Conservation (phyloP, 148 eudicot genomes). For the Gaultheria prostrata region DNA sequence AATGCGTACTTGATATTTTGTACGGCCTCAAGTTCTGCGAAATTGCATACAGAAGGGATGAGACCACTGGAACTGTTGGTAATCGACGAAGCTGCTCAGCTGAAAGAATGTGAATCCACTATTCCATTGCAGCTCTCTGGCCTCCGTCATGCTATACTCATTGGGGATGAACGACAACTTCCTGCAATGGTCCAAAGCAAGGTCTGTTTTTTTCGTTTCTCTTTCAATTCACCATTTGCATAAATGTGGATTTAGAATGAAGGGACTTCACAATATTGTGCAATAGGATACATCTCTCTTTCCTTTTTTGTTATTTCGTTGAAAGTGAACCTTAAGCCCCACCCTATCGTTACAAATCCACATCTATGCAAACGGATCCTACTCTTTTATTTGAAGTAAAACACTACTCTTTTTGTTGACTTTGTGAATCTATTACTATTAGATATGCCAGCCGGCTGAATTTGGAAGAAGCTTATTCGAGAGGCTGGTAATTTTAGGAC, state of each 20-base stretch:
- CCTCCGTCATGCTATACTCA: conserved; percentile 37
- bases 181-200: conserved; percentile 38
- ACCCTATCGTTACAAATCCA: not conserved
- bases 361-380: not conserved
- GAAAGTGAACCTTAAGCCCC: not conserved
- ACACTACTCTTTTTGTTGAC: not conserved
- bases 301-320: too few species aligned
- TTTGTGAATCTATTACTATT: not conserved
- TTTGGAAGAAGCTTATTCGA: not conserved
- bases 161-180: conserved; percentile 62
- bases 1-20: conserved; percentile 49
- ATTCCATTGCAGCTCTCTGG: conserved; percentile 52
- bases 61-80: conserved; percentile 28
- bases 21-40: conserved; percentile 51
- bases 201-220: conserved; percentile 2
- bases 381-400: not conserved
- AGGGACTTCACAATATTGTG: not conserved
- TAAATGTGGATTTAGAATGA: too few species aligned
- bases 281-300: not conserved
- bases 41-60: conserved; percentile 14
- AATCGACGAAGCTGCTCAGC: conserved; percentile 70
- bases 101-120: conserved; percentile 58
- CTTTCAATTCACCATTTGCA: not conserved
- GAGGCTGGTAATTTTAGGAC: not conserved
- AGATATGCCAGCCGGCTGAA: not conserved